Percentiles rank a stretch among this genome's conserved stretches.
Conservation (phyloP, 352 stramenopile species). For the Globisporangium rhizosaccharum region DNA sequence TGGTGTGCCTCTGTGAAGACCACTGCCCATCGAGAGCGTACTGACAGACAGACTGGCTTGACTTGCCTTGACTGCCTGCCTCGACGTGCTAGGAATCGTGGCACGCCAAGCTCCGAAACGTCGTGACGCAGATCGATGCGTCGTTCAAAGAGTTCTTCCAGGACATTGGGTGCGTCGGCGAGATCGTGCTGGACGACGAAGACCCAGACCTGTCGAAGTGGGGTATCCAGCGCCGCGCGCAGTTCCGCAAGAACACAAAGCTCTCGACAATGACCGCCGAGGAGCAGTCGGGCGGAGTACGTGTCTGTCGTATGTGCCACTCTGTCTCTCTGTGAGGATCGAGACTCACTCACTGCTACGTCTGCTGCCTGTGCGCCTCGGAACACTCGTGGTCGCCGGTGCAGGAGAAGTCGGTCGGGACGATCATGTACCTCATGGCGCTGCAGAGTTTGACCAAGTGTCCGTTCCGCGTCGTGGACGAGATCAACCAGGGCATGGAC, state of each 20-base stretch:
- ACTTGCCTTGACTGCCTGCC: background rate
- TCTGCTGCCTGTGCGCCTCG: background rate
- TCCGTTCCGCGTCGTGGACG: slow-evolving; percentile 84
- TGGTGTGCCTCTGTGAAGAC: background rate
- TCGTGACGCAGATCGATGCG: slow-evolving; percentile 74
- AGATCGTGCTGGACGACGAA: slow-evolving; percentile 75
- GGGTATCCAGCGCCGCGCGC: slow-evolving; percentile 78
- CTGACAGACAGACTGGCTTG: background rate
- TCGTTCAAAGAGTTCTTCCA: slow-evolving; percentile 84
- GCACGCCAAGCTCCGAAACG: slow-evolving; percentile 56
- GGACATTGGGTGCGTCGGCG: slow-evolving; percentile 82
- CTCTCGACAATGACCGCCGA: slow-evolving; percentile 82
- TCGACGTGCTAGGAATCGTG: slow-evolving; percentile 41
- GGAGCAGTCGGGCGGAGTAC: slow-evolving; percentile 81
- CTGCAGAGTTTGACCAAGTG: slow-evolving; percentile 84
- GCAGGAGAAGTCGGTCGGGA: slow-evolving; percentile 87
- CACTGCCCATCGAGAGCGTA: background rate
- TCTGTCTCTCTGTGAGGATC: background rate
- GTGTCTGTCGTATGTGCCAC: slow-evolving; percentile 10
- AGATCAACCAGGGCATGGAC: slow-evolving; percentile 90
- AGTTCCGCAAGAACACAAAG: slow-evolving; percentile 84
- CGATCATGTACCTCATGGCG: slow-evolving; percentile 91
- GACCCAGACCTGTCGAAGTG: slow-evolving; percentile 83
- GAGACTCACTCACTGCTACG: slow-evolving; percentile 1
- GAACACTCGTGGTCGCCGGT: background rate